Conservation (phyloP, 495 filamentous ascomycete species). For the Hypoxylon intermedium region DNA sequence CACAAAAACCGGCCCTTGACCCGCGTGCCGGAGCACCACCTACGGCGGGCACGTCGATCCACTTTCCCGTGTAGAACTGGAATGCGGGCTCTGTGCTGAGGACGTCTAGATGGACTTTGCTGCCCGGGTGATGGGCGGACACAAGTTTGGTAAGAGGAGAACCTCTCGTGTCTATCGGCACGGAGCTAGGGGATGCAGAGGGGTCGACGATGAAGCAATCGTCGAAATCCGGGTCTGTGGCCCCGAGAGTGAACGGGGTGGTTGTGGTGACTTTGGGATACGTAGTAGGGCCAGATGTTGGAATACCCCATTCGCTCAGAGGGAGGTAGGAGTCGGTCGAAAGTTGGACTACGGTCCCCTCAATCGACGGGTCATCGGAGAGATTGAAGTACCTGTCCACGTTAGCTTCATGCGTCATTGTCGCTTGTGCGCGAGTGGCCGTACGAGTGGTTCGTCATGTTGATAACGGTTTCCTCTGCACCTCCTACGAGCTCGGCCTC, state of each 20-base stretch:
- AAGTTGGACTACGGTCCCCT: conserved; percentile 77
- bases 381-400: conserved; percentile 88
- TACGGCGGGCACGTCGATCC: conserved; percentile 76
- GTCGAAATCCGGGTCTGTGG: conserved; percentile 76
- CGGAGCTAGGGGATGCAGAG: conserved; percentile 45
- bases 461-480: conserved; percentile 84
- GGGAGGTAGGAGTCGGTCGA: conserved; percentile 75
- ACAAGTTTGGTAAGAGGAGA: conserved; percentile 69
- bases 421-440: conserved; percentile 24
- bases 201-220: conserved; percentile 85
- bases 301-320: conserved; percentile 73
- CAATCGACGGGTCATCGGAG: conserved; percentile 67
- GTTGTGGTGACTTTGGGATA: conserved; percentile 69
- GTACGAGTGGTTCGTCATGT: conserved; percentile 94
- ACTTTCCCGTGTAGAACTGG: conserved; percentile 93
- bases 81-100: conserved; percentile 92
- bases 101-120: conserved; percentile 80
- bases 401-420: conserved; percentile 2
- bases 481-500: conserved; percentile 81
- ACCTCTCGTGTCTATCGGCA: conserved; percentile 79
- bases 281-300: conserved; percentile 60
- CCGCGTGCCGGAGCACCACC: conserved; percentile 68
- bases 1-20: conserved; percentile 78
- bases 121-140: conserved; percentile 70
- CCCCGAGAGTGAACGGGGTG: conserved; percentile 71